Evolutionary conservation across 192 early-diverging fungal species (phyloP).

Genomic region (Backusella circina): DNA sequence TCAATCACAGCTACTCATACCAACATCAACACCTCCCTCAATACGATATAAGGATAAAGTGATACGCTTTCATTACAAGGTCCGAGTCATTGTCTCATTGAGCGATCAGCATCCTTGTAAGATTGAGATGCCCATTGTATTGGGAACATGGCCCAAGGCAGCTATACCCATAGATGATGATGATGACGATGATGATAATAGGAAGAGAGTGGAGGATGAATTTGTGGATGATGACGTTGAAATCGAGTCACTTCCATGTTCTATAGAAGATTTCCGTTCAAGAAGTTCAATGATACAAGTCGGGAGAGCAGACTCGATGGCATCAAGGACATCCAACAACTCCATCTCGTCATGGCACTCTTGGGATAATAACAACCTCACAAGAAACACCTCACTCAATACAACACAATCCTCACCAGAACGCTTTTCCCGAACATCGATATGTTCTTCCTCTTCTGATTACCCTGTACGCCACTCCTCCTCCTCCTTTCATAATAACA

Average conservation of each 20-base stretch:
- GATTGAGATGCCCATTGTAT: constrained; percentile 29
- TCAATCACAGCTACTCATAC: constrained; percentile 18
- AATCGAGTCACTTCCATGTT: background rate
- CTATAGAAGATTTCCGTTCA: background rate
- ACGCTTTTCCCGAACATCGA: background rate
- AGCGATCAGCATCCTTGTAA: background rate
- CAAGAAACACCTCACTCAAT: constrained; percentile 24
- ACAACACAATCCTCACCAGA: constrained; percentile 14
- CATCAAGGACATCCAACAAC: constrained; percentile 15
- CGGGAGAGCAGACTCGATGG: constrained; percentile 19
- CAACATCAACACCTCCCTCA: constrained; percentile 30
- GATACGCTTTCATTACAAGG: constrained; percentile 27
- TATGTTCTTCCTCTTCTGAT: background rate
- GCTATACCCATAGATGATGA: constrained; percentile 37
- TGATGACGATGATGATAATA: background rate
- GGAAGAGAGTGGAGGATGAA: background rate
- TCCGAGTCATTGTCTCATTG: constrained; percentile 10
- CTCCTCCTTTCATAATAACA: background rate
- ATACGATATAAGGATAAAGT: constrained; percentile 15
- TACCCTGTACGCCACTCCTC: background rate
- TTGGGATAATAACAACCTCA: constrained; percentile 12
- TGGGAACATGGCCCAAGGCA: constrained; percentile 35
- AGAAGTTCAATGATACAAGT: background rate
- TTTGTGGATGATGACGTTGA: constrained; percentile 13
- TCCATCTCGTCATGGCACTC: constrained; percentile 21